These are phyloP conservation scores for Fusarium sp. DNA, from an alignment of 2,329 filamentous ascomycete genomes.

Conservation along the genomic window DNA sequence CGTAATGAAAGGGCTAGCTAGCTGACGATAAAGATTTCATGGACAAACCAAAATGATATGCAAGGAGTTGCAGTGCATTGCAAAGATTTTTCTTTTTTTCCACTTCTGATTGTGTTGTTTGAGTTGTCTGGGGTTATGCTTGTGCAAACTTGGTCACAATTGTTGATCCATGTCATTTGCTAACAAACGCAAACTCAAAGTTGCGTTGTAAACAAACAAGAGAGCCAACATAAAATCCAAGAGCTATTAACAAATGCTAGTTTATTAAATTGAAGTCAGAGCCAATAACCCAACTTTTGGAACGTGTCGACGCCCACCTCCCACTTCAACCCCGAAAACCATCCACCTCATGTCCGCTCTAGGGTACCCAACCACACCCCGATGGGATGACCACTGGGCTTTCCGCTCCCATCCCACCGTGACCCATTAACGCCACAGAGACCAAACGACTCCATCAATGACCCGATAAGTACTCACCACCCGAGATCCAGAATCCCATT, in stretches of 20 bases:
- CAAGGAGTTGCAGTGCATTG: no score
- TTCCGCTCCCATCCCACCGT: constrained; percentile 2
- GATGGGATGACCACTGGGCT: constrained; percentile 15
- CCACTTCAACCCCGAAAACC: no score
- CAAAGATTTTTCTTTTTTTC: no score
- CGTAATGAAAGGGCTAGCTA: no score
- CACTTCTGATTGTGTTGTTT: no score
- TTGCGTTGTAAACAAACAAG: no score
- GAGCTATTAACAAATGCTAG: background rate
- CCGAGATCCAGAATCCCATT: background rate
- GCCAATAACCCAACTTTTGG: background rate
- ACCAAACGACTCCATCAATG: background rate
- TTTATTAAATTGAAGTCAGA: background rate
- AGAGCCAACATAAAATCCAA: background rate
- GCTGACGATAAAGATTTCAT: no score
- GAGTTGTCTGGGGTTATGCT: no score
- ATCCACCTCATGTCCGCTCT: background rate
- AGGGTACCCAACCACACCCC: background rate
- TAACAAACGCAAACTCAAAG: no score
- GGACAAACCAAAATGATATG: no score
- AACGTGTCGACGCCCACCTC: background rate
- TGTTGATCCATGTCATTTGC: background rate
- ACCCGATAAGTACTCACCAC: background rate
- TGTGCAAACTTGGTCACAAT: background rate
- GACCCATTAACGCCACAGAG: background rate